Evolutionary conservation across 108 stramenopile species (phyloP), one percentile per base, ranked within the genome.

Genomic region (Fistulifera solaris): DNA sequence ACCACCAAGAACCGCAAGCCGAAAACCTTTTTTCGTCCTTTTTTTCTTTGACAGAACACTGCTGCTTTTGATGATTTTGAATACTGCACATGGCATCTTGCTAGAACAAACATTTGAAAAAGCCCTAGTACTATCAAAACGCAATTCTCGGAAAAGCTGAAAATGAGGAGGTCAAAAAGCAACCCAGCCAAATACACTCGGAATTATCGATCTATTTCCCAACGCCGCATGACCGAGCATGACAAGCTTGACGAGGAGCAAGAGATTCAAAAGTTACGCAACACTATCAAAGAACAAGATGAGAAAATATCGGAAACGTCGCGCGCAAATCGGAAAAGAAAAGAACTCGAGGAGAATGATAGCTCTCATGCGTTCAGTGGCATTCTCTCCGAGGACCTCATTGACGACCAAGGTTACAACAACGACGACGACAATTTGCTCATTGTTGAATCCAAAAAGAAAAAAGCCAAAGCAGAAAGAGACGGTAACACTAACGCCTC

Each of bases 131-230:
- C n/a, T n/a, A n/a, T n/a, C n/a, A n/a, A n/a, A n/a, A n/a, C n/a
- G n/a, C n/a, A n/a, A n/a, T n/a, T n/a, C n/a, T n/a, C n/a, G n/a
- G n/a, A n/a, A n/a, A n/a, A n/a, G n/a, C n/a, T n/a, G n/a, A n/a
- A n/a, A n/a, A 89, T 89, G 88, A 83, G 88, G 52, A 80, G 84
- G 39, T 78, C 78, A 55, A 89, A 89, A 71, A 70, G 72, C 45
- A 68, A 85, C 62, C 84, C 88, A 10, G 77, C 84, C 15, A 83
- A 84, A 45, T 85, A 85, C 73, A 77, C 82, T 16, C 71, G 80
- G 24, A 84, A 87, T 51, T 92, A 92, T 58, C 76, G 86, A n/a
- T 81, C 74, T 42, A 83, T 92, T 23, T 92, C 90, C 11, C 84
- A 92, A 61, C 78, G 90, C 44, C 83, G 72, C 39, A 87, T 87